A percentile compares a stretch with the other conserved stretches of the same genome.
Evolutionary conservation across 495 filamentous ascomycete genomes (phyloP).

Genomic region (Trichoderma erinaceum): DNA sequence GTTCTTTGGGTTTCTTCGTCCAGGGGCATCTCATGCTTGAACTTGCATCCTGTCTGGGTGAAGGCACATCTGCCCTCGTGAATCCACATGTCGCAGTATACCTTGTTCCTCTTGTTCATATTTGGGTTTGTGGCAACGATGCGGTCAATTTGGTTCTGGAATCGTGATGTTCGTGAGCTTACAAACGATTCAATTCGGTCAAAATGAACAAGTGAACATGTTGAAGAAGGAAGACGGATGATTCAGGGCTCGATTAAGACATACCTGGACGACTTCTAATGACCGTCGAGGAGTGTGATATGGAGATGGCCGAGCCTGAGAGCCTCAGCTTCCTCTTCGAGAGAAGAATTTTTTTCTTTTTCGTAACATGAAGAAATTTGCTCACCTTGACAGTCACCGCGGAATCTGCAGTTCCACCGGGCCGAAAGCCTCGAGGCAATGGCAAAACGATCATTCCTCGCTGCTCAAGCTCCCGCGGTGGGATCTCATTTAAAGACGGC

Average conservation of each 20-base stretch:
- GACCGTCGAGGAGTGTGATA: neutral
- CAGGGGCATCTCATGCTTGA: conserved; percentile 78
- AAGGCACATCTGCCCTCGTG: conserved; percentile 78
- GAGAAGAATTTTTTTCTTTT: neutral
- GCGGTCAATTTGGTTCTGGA: conserved; percentile 25
- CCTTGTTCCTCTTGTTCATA: conserved; percentile 44
- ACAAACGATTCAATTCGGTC: neutral
- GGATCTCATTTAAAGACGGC: conserved; percentile 35
- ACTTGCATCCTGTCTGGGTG: conserved; percentile 76
- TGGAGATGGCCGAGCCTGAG: neutral
- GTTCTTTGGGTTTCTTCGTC: conserved; percentile 51
- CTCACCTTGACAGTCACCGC: conserved; percentile 27
- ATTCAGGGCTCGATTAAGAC: conserved; percentile 7
- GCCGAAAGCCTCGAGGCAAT: conserved; percentile 30
- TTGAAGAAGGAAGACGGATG: neutral
- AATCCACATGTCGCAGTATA: conserved; percentile 84
- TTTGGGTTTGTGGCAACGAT: conserved; percentile 26
- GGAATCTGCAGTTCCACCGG: conserved; percentile 30
- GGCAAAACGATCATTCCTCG: conserved; percentile 38
- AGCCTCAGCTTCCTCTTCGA: neutral
- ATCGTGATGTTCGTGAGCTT: neutral
- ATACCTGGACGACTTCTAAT: conserved; percentile 35
- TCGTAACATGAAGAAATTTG: neutral
- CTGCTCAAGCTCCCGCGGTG: conserved; percentile 25
- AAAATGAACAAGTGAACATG: neutral